Evolutionary conservation across 495 filamentous ascomycete genomes (phyloP).

Genomic region (Penicillium soppii): DNA sequence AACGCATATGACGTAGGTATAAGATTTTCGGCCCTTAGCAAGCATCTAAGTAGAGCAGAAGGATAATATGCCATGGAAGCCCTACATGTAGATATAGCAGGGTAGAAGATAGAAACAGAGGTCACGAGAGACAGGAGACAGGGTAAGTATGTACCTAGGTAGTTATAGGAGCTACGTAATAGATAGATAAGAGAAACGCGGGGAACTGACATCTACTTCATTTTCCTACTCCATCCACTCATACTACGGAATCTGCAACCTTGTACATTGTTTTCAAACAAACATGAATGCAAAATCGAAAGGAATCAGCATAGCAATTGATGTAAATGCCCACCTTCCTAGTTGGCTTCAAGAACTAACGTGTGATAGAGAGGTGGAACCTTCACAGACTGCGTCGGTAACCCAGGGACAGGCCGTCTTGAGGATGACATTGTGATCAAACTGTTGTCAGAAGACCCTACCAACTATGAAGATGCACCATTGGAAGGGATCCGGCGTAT

Average conservation of each 20-base stretch:
- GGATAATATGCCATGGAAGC: no score
- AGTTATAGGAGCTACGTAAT: no score
- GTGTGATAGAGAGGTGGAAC: conserved; percentile 23
- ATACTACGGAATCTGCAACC: background rate
- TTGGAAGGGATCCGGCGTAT: conserved; percentile 81
- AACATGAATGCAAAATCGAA: background rate
- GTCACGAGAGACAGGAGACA: no score
- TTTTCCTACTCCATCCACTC: background rate
- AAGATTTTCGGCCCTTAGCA: no score
- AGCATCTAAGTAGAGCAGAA: no score
- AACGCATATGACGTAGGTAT: no score
- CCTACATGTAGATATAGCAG: no score
- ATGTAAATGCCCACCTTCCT: conserved; percentile 11
- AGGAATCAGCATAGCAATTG: conserved; percentile 28
- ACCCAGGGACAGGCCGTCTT: conserved; percentile 20
- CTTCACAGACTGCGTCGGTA: conserved; percentile 29
- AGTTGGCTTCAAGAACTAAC: background rate
- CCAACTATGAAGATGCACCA: conserved; percentile 79
- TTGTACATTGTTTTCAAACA: no score
- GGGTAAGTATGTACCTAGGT: no score
- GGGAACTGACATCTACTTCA: background rate
- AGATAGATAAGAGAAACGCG: no score
- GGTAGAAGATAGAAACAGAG: background rate
- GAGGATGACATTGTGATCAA: conserved; percentile 66
- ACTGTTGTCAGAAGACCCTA: conserved; percentile 75